Conservation (phyloP, 352 stramenopile species). For the Globisporangium solare region DNA sequence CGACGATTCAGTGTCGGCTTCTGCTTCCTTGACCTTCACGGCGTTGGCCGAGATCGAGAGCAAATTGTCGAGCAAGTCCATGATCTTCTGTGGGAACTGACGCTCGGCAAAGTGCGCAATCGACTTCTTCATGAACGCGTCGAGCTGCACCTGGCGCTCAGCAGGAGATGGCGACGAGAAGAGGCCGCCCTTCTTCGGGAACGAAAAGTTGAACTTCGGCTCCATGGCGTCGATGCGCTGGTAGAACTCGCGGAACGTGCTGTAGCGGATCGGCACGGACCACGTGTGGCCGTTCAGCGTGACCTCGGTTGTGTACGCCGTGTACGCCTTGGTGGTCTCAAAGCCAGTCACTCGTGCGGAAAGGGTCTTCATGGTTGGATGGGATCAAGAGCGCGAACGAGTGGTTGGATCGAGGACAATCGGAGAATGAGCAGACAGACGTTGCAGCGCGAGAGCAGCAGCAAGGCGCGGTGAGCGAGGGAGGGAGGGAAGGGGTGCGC, state of each 20-base stretch:
- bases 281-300: slow-evolving; percentile 34
- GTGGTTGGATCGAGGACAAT: too few species aligned
- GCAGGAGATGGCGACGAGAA: slow-evolving; percentile 57
- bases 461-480: neutral
- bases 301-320: slow-evolving; percentile 51
- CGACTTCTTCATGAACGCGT: slow-evolving; percentile 55
- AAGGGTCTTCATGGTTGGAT: slow-evolving; percentile 20
- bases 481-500: neutral
- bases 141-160: slow-evolving; percentile 51
- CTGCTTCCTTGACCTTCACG: slow-evolving; percentile 13
- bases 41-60: slow-evolving; percentile 44
- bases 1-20: slow-evolving; percentile 12
- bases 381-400: too few species aligned
- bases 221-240: slow-evolving; percentile 37
- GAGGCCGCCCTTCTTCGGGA: slow-evolving; percentile 55
- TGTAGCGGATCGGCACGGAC: slow-evolving; percentile 58
- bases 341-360: slow-evolving; percentile 43
- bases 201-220: slow-evolving; percentile 47
- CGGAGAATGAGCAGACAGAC: slow-evolving; percentile 4
- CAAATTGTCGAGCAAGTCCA: slow-evolving; percentile 44
- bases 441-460: neutral
- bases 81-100: slow-evolving; percentile 31
- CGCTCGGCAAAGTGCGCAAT: slow-evolving; percentile 50
- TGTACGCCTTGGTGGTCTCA: slow-evolving; percentile 22
- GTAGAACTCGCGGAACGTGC: slow-evolving; percentile 60